Conservation (phyloP, 176 grass and related monocot genomes). For the Urochloa ruziziensis region DNA sequence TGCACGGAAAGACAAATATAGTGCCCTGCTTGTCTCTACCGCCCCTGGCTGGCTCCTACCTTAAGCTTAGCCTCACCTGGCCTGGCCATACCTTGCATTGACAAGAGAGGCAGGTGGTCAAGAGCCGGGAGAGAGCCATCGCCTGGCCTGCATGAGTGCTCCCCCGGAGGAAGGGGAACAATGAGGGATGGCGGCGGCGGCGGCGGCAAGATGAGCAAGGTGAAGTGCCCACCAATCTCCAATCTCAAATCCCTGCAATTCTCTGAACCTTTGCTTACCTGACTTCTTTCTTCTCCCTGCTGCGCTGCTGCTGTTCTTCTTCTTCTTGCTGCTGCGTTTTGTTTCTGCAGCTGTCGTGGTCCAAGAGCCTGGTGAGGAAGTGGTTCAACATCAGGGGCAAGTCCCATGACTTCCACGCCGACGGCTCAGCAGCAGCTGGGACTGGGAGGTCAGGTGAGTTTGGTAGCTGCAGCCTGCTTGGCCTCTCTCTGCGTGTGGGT, state of each 20-base stretch:
- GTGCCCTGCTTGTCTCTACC: conserved; percentile 47
- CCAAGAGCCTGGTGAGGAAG: conserved; percentile 84
- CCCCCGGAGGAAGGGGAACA: conserved; percentile 58
- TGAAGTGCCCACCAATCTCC: no score
- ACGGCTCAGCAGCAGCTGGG: conserved; percentile 31
- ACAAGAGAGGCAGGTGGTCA: conserved; percentile 4
- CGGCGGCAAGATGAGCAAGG: conserved; percentile 86
- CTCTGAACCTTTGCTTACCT: not conserved
- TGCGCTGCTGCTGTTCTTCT: no score
- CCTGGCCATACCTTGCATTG: not conserved
- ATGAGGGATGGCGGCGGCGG: conserved; percentile 75
- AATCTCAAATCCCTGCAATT: not conserved
- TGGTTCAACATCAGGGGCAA: conserved; percentile 96
- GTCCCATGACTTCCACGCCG: conserved; percentile 80
- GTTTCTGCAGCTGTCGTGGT: conserved; percentile 62
- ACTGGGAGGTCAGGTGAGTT: conserved; percentile 48
- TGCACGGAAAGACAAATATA: conserved; percentile 51
- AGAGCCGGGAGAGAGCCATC: not conserved
- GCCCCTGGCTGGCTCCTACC: conserved; percentile 1
- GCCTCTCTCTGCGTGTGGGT: not conserved
- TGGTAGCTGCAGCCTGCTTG: not conserved
- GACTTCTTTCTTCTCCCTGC: not conserved
- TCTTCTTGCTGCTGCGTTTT: not conserved
- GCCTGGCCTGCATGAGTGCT: conserved; percentile 48
- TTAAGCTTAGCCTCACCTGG: conserved; percentile 45